Evolutionary conservation across 768 basidiomycete genomes (phyloP).

Genomic region (Trichaptum fuscoviolaceum): DNA sequence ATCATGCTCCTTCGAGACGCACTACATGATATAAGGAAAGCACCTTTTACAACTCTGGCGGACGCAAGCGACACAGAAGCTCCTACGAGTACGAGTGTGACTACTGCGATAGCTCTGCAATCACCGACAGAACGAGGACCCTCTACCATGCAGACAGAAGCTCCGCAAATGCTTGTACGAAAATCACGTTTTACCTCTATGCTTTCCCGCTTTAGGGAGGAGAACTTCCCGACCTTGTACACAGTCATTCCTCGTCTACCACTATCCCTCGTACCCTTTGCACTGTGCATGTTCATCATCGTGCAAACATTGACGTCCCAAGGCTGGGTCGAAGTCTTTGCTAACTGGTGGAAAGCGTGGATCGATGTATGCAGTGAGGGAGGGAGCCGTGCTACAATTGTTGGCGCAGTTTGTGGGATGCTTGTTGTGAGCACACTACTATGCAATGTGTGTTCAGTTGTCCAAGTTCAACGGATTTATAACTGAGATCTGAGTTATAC

Average conservation of each 20-base stretch:
- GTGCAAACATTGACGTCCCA: conserved; percentile 76
- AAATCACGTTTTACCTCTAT: conserved; percentile 10
- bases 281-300: conserved; percentile 92
- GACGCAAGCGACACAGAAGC: neutral
- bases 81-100: neutral
- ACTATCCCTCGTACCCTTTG: conserved; percentile 81
- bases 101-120: neutral
- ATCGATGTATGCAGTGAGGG: conserved; percentile 12
- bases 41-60: neutral
- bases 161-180: conserved; percentile 6
- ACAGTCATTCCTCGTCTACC: conserved; percentile 66
- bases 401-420: conserved; percentile 40
- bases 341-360: conserved; percentile 54
- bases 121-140: neutral
- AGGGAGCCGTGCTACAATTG: conserved; percentile 22
- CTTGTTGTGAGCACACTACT: conserved; percentile 1
- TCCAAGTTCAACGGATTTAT: conserved; percentile 47
- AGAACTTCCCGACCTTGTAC: conserved; percentile 64
- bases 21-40: conserved; percentile 34
- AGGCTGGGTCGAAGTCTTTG: conserved; percentile 88
- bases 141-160: neutral
- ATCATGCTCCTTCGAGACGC: conserved; percentile 67
- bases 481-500: conserved; percentile 65
- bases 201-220: conserved; percentile 16
- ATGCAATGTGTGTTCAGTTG: conserved; percentile 34